Evolutionary conservation across 768 basidiomycete species (phyloP).

Genomic region (Phylloporus sp.): DNA sequence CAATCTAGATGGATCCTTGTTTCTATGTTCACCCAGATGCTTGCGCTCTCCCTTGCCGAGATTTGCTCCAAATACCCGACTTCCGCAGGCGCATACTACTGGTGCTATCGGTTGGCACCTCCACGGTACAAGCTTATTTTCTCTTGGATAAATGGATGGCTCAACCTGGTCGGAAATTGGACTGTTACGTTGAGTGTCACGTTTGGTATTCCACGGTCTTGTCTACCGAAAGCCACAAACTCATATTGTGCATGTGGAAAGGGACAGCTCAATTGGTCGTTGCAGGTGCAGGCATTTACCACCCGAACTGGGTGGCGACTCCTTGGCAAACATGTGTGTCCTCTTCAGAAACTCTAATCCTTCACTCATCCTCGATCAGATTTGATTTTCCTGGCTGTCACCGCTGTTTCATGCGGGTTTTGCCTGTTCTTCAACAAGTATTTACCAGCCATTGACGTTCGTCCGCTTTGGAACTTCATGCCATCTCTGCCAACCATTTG

Average conservation of each 20-base stretch:
- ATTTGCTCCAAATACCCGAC: slow-evolving; percentile 60
- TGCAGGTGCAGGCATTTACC: slow-evolving; percentile 54
- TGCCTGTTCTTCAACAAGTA: slow-evolving; percentile 55
- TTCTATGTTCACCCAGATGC: slow-evolving; percentile 42
- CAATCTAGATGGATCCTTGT: slow-evolving; percentile 47
- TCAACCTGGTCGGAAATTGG: slow-evolving; percentile 67
- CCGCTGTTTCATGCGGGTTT: slow-evolving; percentile 43
- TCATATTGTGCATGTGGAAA: slow-evolving; percentile 15
- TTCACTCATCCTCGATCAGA: slow-evolving; percentile 29
- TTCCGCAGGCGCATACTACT: slow-evolving; percentile 61
- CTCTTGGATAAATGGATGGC: slow-evolving; percentile 69
- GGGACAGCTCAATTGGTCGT: slow-evolving; percentile 59
- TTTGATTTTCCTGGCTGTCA: slow-evolving; percentile 54
- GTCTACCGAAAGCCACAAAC: neutral
- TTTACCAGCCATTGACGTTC: slow-evolving; percentile 48
- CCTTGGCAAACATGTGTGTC: slow-evolving; percentile 57
- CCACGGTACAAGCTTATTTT: slow-evolving; percentile 47
- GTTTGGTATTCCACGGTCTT: slow-evolving; percentile 38
- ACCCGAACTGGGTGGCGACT: slow-evolving; percentile 54
- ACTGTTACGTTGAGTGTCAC: slow-evolving; percentile 63
- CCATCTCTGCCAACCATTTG: slow-evolving; percentile 2
- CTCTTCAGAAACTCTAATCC: neutral
- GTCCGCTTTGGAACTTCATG: slow-evolving; percentile 1
- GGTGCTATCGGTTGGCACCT: slow-evolving; percentile 59
- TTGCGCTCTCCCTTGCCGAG: slow-evolving; percentile 55